Conservation (phyloP, 352 stramenopile species). For the Globisporangium yorkense region DNA sequence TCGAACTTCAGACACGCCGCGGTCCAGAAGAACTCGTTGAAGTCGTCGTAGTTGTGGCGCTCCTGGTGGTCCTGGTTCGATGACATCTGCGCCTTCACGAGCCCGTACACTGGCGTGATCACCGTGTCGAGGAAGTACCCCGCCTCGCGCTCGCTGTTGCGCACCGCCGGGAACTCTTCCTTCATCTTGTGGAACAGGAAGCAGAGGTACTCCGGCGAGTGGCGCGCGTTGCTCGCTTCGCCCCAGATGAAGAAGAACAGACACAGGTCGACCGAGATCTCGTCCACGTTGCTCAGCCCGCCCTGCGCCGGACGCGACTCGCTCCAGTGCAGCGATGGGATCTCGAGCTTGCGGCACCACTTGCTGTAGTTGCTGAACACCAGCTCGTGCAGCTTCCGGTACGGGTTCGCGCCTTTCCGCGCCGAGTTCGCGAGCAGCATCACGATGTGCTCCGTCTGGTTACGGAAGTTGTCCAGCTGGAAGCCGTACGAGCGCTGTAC, state of each 20-base stretch:
- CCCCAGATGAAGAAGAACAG: constrained; percentile 99
- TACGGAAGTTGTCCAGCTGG: constrained; percentile 86
- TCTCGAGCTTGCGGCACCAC: constrained; percentile 83
- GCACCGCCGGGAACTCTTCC: constrained; percentile 71
- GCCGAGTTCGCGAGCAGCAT: constrained; percentile 93
- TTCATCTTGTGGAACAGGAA: constrained; percentile 98
- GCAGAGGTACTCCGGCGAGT: constrained; percentile 97
- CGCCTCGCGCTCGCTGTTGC: constrained; percentile 77
- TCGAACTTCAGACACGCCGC: constrained; percentile 92
- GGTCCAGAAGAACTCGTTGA: constrained; percentile 99
- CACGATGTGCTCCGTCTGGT: constrained; percentile 97
- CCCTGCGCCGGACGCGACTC: constrained; percentile 66
- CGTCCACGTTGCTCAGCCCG: constrained; percentile 81
- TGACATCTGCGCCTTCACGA: constrained; percentile 84
- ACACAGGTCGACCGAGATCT: constrained; percentile 81
- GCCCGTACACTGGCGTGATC: constrained; percentile 93
- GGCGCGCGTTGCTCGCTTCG: constrained; percentile 95
- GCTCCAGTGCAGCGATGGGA: constrained; percentile 64
- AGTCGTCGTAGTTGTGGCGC: constrained; percentile 98
- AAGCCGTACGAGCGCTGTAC: constrained; percentile 85
- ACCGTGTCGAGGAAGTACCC: constrained; percentile 98
- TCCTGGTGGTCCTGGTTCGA: constrained; percentile 91
- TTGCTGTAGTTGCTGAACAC: constrained; percentile 88
- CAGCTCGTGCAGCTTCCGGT: constrained; percentile 73
- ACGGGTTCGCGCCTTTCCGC: constrained; percentile 71